phyloP scores from a whole-genome alignment of 768 basidiomycete species.

The Ramaria sp. region DNA sequence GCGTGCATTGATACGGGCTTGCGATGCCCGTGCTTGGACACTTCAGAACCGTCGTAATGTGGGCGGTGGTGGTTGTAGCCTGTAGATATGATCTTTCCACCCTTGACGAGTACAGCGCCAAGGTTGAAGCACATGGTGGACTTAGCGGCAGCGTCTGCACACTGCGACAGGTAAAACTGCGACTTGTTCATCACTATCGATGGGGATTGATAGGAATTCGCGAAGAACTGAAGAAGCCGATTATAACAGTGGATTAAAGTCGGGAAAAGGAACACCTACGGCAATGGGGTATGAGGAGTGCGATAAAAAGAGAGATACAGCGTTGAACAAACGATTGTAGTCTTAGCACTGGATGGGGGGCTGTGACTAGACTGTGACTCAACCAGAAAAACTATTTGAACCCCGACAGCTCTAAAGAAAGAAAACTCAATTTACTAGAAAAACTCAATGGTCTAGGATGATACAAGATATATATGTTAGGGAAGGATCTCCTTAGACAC shows the following conservation, averaged over 20 bases:
- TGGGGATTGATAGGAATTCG: not conserved
- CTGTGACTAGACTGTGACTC: constrained; percentile 4
- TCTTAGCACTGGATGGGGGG: not conserved
- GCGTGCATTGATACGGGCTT: constrained; percentile 42
- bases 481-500: constrained; percentile 51
- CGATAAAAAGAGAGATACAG: not conserved
- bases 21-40: constrained; percentile 24
- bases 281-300: not conserved
- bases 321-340: not conserved
- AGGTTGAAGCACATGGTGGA: constrained; percentile 40
- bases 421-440: too few species aligned
- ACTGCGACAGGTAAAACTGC: constrained; percentile 41
- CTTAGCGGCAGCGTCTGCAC: constrained; percentile 37
- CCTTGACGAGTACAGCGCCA: constrained; percentile 36
- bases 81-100: constrained; percentile 42
- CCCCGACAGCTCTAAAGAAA: not conserved
- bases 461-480: not conserved
- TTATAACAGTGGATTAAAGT: not conserved
- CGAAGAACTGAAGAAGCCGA: not conserved
- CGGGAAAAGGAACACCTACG: not conserved
- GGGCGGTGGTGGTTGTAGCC: constrained; percentile 46
- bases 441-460: not conserved
- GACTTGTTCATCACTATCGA: constrained; percentile 34
- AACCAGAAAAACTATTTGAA: not conserved
- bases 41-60: constrained; percentile 39